phyloP scores from a whole-genome alignment of 495 filamentous ascomycete species.

The Oidiodendron maius region DNA sequence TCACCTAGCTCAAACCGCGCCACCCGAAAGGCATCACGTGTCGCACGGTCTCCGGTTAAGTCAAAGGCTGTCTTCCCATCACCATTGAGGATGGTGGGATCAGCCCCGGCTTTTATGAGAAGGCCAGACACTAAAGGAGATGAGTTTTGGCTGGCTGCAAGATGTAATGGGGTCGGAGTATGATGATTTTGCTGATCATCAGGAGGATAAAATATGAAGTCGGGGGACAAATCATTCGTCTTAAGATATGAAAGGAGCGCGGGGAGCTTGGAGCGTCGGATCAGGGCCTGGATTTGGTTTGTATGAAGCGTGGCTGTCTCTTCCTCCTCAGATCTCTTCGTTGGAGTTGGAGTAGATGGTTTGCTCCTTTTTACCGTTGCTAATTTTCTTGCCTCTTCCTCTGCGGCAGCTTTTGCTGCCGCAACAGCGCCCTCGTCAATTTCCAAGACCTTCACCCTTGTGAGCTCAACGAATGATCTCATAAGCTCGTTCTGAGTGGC shows the following conservation, averaged over 20 bases:
- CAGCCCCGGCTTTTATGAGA: slow-evolving; percentile 65
- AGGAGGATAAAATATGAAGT: slow-evolving; percentile 69
- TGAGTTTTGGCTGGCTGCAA: slow-evolving; percentile 73
- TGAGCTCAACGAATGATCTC: slow-evolving; percentile 88
- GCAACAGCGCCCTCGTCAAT: slow-evolving; percentile 56
- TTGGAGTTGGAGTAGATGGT: slow-evolving; percentile 34
- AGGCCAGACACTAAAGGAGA: slow-evolving; percentile 69
- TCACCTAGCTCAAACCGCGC: slow-evolving; percentile 80
- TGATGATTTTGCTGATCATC: slow-evolving; percentile 69
- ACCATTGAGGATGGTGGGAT: slow-evolving; percentile 65
- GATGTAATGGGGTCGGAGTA: slow-evolving; percentile 78
- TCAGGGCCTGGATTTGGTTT: slow-evolving; percentile 76
- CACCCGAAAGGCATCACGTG: slow-evolving; percentile 87
- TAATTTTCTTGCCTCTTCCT: slow-evolving; percentile 29
- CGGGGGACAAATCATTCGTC: slow-evolving; percentile 58
- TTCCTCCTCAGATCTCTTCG: slow-evolving; percentile 70
- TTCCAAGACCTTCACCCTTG: slow-evolving; percentile 74
- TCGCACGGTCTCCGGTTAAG: slow-evolving; percentile 77
- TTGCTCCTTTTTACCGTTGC: slow-evolving; percentile 35
- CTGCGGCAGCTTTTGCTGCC: slow-evolving; percentile 36
- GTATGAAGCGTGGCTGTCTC: slow-evolving; percentile 76
- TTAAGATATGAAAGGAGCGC: slow-evolving; percentile 79
- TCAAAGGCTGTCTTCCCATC: slow-evolving; percentile 77
- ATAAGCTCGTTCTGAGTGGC: slow-evolving; percentile 93
- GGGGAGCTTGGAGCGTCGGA: slow-evolving; percentile 85